phyloP scores from a whole-genome alignment of 306 rosid genomes.

The Castanea sativa region DNA sequence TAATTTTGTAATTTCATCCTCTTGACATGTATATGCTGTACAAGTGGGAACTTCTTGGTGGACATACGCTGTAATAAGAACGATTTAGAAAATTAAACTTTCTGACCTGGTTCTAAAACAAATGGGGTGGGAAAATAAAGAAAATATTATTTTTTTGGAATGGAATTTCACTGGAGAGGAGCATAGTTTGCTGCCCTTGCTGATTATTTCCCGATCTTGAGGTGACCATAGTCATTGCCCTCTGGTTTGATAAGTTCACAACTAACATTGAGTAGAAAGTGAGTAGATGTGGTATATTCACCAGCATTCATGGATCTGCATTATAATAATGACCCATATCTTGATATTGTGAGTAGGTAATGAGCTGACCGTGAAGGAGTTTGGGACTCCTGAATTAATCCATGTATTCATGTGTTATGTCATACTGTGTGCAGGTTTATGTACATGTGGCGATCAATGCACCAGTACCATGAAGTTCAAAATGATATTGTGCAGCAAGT shows the following conservation, averaged over 20 bases:
- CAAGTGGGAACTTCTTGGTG: not conserved
- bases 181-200: not conserved
- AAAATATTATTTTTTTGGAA: not conserved
- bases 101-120: not conserved
- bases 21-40: not conserved
- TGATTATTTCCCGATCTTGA: not conserved
- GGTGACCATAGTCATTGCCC: not conserved
- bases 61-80: not conserved
- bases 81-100: not conserved
- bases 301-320: not conserved
- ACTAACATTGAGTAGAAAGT: not conserved
- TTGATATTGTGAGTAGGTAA: not conserved
- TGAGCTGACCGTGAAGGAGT: not conserved
- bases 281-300: not conserved
- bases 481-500: constrained; percentile 94
- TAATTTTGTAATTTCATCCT: not conserved
- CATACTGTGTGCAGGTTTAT: constrained; percentile 60
- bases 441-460: constrained; percentile 99
- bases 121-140: not conserved
- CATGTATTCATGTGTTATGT: constrained; percentile 17
- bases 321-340: not conserved
- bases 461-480: constrained; percentile 84
- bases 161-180: not conserved
- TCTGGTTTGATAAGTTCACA: not conserved
- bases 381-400: not conserved